phyloP scores from a whole-genome alignment of 2,329 filamentous ascomycete species.

The Davidsoniella neocaledoniae region DNA sequence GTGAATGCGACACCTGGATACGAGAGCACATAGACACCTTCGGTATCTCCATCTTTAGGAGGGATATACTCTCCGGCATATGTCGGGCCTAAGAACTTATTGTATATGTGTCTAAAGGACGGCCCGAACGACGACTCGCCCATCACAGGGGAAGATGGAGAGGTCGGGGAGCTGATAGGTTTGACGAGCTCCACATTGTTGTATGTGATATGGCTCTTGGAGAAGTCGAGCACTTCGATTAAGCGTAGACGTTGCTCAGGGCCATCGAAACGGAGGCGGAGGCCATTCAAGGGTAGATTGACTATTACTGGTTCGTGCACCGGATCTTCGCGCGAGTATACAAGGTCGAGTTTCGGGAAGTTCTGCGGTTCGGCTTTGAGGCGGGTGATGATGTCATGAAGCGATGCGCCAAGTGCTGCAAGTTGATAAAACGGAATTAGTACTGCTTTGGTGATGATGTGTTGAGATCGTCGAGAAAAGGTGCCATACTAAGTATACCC shows the following conservation, averaged over 20 bases:
- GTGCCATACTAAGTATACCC: conserved; percentile 37
- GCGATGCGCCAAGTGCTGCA: conserved; percentile 69
- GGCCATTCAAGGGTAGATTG: conserved; percentile 64
- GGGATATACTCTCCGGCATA: conserved; percentile 86
- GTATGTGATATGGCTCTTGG: conserved; percentile 68
- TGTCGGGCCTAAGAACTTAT: conserved; percentile 80
- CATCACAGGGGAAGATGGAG: conserved; percentile 20
- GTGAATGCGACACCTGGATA: conserved; percentile 91
- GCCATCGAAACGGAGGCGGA: conserved; percentile 84
- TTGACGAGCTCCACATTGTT: conserved; percentile 65
- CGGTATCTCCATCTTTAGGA: conserved; percentile 20
- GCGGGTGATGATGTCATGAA: conserved; percentile 76
- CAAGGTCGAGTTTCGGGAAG: conserved; percentile 69
- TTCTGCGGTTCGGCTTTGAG: conserved; percentile 73
- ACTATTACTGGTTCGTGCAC: conserved; percentile 60
- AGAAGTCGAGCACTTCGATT: conserved; percentile 83
- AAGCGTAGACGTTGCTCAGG: conserved; percentile 79
- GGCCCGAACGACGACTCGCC: conserved; percentile 38
- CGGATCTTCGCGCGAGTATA: conserved; percentile 61
- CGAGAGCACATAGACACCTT: conserved; percentile 74
- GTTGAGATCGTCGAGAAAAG: not conserved
- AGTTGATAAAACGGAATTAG: no score
- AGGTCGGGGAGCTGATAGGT: conserved; percentile 21
- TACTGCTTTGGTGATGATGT: not conserved
- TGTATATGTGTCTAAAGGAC: conserved; percentile 78